Evolutionary conservation across 2,329 filamentous ascomycete genomes (phyloP).

Genomic region (Verticillium dahliae): DNA sequence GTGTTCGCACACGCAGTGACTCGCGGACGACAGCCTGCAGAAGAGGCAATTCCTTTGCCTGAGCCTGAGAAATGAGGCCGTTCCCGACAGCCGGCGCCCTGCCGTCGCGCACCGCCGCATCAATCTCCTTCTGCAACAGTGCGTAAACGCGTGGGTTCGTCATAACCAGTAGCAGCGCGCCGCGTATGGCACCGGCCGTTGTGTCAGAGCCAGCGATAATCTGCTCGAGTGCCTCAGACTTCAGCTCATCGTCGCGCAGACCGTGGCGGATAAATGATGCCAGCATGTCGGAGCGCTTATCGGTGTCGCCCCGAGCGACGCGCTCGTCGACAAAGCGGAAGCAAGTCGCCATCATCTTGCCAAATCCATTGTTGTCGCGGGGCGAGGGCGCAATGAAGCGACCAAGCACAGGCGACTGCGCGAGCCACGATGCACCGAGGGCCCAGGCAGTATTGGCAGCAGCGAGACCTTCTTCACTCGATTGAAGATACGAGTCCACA

Average conservation of each 20-base stretch:
- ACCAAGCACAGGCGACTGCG: conserved; percentile 20
- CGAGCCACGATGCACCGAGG: conserved; percentile 19
- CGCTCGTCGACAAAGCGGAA: conserved; percentile 21
- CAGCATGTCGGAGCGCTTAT: conserved; percentile 19
- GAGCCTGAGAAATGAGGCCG: conserved; percentile 12
- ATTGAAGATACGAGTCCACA: conserved; percentile 29
- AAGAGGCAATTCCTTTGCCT: conserved; percentile 26
- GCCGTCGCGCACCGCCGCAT: conserved; percentile 13
- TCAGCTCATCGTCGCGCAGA: conserved; percentile 15
- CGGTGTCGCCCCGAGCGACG: conserved; percentile 9
- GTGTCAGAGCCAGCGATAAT: conserved; percentile 48
- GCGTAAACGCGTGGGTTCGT: conserved; percentile 34
- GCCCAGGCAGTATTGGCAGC: conserved; percentile 18
- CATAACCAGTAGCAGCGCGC: conserved; percentile 39
- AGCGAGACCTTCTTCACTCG: conserved; percentile 23
- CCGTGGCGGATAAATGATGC: conserved; percentile 21
- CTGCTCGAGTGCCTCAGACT: conserved; percentile 23
- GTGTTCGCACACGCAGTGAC: conserved; percentile 20
- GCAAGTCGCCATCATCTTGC: conserved; percentile 23
- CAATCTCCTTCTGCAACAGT: conserved; percentile 37
- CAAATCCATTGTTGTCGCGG: conserved; percentile 23
- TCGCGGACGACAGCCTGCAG: conserved; percentile 31
- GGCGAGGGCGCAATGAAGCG: conserved; percentile 18
- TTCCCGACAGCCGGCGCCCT: conserved; percentile 15
- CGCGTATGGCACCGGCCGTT: conserved; percentile 40